Evolutionary conservation across 129 eudicot species (phyloP).

Genomic region (Arctium minus): DNA sequence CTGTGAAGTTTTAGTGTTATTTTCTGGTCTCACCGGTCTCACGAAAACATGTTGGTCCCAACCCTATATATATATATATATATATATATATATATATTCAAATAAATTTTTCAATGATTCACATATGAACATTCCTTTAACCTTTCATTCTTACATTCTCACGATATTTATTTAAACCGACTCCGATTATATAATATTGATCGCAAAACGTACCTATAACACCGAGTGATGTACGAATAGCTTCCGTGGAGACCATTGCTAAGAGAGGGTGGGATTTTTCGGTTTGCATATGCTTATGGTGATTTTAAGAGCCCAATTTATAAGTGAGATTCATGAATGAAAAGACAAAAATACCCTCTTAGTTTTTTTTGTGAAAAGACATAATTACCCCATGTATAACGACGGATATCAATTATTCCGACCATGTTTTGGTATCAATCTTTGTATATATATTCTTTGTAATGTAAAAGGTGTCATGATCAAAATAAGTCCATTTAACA

Average conservation of each 20-base stretch:
- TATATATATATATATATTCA: too few relatives aligned
- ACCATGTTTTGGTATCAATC: background rate
- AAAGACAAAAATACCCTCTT: slow-evolving; percentile 12
- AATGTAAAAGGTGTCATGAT: background rate
- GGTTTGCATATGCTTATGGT: background rate
- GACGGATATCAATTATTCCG: background rate
- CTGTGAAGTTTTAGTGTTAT: too few relatives aligned
- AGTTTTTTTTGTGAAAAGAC: background rate
- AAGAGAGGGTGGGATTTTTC: background rate
- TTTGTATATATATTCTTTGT: background rate
- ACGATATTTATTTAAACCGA: background rate
- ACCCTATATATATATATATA: too few relatives aligned
- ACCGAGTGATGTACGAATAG: slow-evolving; percentile 47
- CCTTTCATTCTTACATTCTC: too few relatives aligned
- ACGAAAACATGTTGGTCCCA: too few relatives aligned
- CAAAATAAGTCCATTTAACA: background rate
- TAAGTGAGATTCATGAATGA: background rate
- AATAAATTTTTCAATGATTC: too few relatives aligned
- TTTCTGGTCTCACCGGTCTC: too few relatives aligned
- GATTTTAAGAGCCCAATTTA: background rate
- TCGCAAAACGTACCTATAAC: slow-evolving; percentile 37
- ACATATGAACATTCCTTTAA: too few relatives aligned
- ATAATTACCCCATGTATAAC: background rate
- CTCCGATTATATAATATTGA: background rate
- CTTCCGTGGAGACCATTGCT: slow-evolving; percentile 42